Percentiles rank a stretch among this genome's conserved stretches.
Conservation (phyloP, 345 rosid species). For the Xanthoceras sorbifolium region DNA sequence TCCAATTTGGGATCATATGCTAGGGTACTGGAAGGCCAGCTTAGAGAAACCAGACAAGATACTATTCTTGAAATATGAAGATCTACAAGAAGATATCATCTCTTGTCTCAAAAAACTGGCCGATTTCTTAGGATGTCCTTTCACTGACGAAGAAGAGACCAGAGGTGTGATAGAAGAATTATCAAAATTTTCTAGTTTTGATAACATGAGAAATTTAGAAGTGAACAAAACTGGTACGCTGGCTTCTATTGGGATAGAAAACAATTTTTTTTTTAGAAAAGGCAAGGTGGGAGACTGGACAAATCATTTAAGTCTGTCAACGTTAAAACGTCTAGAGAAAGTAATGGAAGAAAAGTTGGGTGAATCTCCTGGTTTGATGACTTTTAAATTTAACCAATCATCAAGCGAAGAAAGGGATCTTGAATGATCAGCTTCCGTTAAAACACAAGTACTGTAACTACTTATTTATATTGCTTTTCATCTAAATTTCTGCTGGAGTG, state of each 20-base stretch:
- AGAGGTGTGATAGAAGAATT: constrained; percentile 26
- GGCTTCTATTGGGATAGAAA: constrained; percentile 9
- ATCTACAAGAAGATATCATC: too few species aligned
- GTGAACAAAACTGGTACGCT: constrained; percentile 33
- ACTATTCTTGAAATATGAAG: constrained; percentile 4
- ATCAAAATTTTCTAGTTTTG: constrained; percentile 20
- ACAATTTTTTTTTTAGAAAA: constrained; percentile 38
- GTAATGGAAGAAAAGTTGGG: too few species aligned
- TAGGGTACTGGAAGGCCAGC: neutral
- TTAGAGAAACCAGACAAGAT: constrained; percentile 23
- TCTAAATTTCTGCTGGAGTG: too few species aligned
- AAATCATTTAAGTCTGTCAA: constrained; percentile 1
- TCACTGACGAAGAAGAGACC: constrained; percentile 26
- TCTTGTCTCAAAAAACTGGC: constrained; percentile 25
- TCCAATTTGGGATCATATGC: constrained; percentile 29
- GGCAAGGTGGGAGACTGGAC: constrained; percentile 34
- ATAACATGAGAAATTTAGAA: constrained; percentile 23
- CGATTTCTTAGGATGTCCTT: constrained; percentile 36
- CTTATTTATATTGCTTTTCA: too few species aligned
- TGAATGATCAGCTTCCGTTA: too few species aligned
- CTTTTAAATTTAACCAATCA: too few species aligned
- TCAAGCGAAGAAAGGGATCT: too few species aligned
- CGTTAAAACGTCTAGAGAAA: too few species aligned
- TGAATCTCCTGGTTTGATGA: too few species aligned
- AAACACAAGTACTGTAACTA: too few species aligned